Base-by-base conservation (phyloP, 1,284 basidiomycete genomes). In the Paramarasmius palmivorus region DNA sequence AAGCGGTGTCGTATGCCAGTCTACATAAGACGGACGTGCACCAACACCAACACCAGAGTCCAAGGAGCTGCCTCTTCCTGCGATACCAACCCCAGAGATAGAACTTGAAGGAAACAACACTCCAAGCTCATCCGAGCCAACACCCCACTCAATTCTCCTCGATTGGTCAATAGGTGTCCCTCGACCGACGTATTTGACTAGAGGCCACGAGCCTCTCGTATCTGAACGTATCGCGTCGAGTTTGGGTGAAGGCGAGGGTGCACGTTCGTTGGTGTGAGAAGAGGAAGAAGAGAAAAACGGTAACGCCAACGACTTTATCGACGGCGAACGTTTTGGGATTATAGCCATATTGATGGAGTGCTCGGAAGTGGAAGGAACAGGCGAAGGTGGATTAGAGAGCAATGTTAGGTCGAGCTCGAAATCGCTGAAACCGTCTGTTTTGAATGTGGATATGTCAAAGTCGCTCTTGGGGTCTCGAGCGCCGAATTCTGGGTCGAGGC, bases 151-250 rank as follows among this genome's bases (percentile, higher is more conserved):
- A 23, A 69, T 65, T 20, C 72, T 61, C 47, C 76, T 65, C 36
- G 60, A 68, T n/a, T 63, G 69, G 57, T 78, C 76, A 20, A 78
- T 69, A 1, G 76, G 77, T 1, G 77, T 79, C 2, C 76, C 76
- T 26, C 75, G 68, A n/a, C 75, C 76, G 4, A 76, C 70, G 56
- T 75, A 76, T 44, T 65, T 67, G 38, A 69, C 61, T n/a, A 73
- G 60, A 0, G 74, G 74, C 71, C 73, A 74, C 1, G 75, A 73
- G 3, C 72, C 71, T 15, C 68, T 61, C n/a, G 64, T 50, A 17
- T 60, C 58, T 4, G 68, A 62, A 25, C 36, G 32, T 3, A 14
- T 38, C 35, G 15, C 25, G 8, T 20, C 19, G 36, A 17, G 17
- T 15, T 34, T 36, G 5, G 34, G 36, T 57, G 66, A 69, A 34